phyloP scores from a whole-genome alignment of 164 flowering plant species.

The Chloranthus sessilifolius region DNA sequence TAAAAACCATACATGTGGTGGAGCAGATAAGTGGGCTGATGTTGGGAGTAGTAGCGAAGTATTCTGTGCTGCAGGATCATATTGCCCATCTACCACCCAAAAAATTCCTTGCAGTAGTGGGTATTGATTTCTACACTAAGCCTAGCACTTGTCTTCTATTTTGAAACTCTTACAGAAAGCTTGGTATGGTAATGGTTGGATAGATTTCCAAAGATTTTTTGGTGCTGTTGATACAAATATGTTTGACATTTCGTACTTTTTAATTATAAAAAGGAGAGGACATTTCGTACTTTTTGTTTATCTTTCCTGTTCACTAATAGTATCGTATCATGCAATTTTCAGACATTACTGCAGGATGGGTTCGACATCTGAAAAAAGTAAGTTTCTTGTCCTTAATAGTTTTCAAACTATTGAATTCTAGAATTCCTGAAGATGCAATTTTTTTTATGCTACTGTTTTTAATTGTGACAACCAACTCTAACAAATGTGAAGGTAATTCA shows the following conservation, averaged over 20 bases:
- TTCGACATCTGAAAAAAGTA: constrained; percentile 65
- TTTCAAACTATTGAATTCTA: neutral
- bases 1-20: constrained; percentile 80
- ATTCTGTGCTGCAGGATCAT: constrained; percentile 91
- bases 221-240: no score
- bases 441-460: neutral
- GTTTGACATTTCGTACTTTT: no score
- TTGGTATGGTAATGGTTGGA: constrained; percentile 2
- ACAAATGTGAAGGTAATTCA: neutral
- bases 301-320: constrained; percentile 7
- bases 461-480: neutral
- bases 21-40: constrained; percentile 93
- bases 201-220: neutral
- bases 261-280: neutral
- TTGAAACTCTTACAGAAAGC: constrained; percentile 3
- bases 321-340: constrained; percentile 20
- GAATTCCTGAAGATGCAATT: neutral
- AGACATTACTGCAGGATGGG: constrained; percentile 94
- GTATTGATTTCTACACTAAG: constrained; percentile 46
- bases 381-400: constrained; percentile 13
- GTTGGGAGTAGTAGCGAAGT: constrained; percentile 50
- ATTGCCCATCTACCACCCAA: constrained; percentile 69
- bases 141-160: constrained; percentile 6
- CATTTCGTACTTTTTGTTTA: constrained; percentile 1
- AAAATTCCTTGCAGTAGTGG: constrained; percentile 71